Conservation (phyloP, 805 yeast genomes). For the Nakazawaea pomicola region DNA sequence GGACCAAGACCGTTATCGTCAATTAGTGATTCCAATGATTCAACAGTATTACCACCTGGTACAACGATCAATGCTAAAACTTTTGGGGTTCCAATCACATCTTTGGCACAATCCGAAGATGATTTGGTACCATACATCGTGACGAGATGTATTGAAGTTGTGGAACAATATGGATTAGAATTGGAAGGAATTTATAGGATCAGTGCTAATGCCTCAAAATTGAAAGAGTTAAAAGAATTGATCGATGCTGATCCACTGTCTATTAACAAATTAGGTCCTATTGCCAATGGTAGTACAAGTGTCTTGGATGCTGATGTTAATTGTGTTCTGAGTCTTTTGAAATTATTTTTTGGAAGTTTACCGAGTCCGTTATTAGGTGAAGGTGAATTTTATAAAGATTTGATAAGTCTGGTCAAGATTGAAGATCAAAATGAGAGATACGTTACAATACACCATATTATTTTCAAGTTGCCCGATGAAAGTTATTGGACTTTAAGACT, state of each 20-base stretch:
- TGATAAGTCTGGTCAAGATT: slow-evolving; percentile 68
- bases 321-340: slow-evolving; percentile 81
- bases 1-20: slow-evolving; percentile 27
- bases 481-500: slow-evolving; percentile 89
- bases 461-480: slow-evolving; percentile 89
- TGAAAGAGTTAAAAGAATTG: slow-evolving; percentile 64
- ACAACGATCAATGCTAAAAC: slow-evolving; percentile 35
- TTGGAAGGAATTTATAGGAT: slow-evolving; percentile 88
- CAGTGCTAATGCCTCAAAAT: slow-evolving; percentile 70
- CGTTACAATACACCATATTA: slow-evolving; percentile 80
- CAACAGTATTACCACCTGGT: slow-evolving; percentile 29
- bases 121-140: slow-evolving; percentile 92
- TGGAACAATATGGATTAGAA: slow-evolving; percentile 79
- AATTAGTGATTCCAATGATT: slow-evolving; percentile 15
- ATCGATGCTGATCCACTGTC: slow-evolving; percentile 76
- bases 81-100: slow-evolving; percentile 83
- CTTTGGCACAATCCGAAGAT: slow-evolving; percentile 72
- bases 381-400: slow-evolving; percentile 50
- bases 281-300: slow-evolving; percentile 24
- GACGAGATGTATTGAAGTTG: slow-evolving; percentile 78
- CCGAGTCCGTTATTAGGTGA: slow-evolving; percentile 90
- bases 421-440: slow-evolving; percentile 50
- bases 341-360: slow-evolving; percentile 74
- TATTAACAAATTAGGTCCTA: slow-evolving; percentile 40
- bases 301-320: slow-evolving; percentile 78